Base-by-base conservation (phyloP, 352 stramenopile genomes). In the Aphanomyces cochlioides region DNA sequence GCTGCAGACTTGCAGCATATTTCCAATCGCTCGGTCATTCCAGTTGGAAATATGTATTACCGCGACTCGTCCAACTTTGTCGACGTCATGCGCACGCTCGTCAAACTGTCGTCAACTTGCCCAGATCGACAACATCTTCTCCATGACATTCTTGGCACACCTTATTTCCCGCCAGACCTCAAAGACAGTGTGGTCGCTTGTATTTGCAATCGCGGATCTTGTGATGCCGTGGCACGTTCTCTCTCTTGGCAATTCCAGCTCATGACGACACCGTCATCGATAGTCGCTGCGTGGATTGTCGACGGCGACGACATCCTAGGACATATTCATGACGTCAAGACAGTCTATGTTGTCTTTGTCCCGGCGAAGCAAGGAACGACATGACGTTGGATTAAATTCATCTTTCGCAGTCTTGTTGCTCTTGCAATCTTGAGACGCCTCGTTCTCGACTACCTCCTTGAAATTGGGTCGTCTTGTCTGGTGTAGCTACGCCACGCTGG, bases 151-250 rank as follows among this genome's bases (percentile, higher is more conserved):
- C 28, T 21, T 17, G 60, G 60, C 38, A 13, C 60, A 4, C 12
- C 56, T 5, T 67, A 67, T 28, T 58, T 67, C 34, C 38, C 60
- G 12, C 37, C 4, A 43, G 37, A 39, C 15, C 19, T 54, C 13
- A 8, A 50, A 38, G 5, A 17, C 7, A 15, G 56, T 10, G 10
- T 67, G 13, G 13, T 19, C 15, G 1, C 21, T 15, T 17, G 19
- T 10, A 39, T 21, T 6, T 64, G 56, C 43, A 50, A 3, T 34
- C 4, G 13, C 10, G 4, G 43, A 50, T 50, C 10, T n/a, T 50
- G 10, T 50, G 10, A n/a, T n/a, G 43, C 10, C 17, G 28, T 67
- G 60, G 60, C 47, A 58, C 19, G 8, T 7, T 34, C 47, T 13
- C 15, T 15, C 56, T 10, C 3, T 67, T 58, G 50, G 50, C 10